A percentile compares a stretch with the other conserved stretches of the same genome.
These are phyloP conservation scores for Epichloe festucae DNA, from an alignment of 2,329 filamentous ascomycete species.

Conservation along the genomic window DNA sequence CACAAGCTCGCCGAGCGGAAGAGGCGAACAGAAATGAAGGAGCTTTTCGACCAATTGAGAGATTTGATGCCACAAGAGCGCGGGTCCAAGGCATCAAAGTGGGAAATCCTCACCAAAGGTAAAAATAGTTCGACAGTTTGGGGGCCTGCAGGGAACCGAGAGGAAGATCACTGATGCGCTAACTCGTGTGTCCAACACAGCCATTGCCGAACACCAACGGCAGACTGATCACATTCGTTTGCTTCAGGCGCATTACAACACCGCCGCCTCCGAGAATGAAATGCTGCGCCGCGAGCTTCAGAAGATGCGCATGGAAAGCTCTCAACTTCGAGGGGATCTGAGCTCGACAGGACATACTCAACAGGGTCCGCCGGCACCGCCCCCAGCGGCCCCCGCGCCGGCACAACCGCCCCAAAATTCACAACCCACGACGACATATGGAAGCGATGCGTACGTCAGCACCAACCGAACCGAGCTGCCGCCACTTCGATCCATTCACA, in stretches of 20 bases:
- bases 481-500: constrained; percentile 40
- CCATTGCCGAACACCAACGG: constrained; percentile 48
- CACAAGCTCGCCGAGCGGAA: constrained; percentile 80
- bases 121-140: constrained; percentile 13
- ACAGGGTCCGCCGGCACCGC: constrained; percentile 15
- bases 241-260: constrained; percentile 32
- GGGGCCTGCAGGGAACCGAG: not conserved
- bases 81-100: constrained; percentile 76
- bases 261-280: constrained; percentile 30
- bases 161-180: not conserved
- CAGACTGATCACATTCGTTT: constrained; percentile 36
- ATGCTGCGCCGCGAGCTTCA: constrained; percentile 37
- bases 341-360: constrained; percentile 11
- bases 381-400: constrained; percentile 10
- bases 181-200: constrained; percentile 19
- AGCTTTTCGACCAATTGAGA: constrained; percentile 68
- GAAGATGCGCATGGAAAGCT: constrained; percentile 32
- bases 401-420: constrained; percentile 6
- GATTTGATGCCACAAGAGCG: constrained; percentile 69
- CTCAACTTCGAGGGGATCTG: constrained; percentile 29
- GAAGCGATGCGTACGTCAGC: constrained; percentile 18
- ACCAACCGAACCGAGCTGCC: constrained; percentile 38
- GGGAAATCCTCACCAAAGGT: constrained; percentile 83
- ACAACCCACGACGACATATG: constrained; percentile 11
- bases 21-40: constrained; percentile 77